These are phyloP conservation scores for Aphanomyces invadans DNA, from an alignment of 352 stramenopile species.

Conservation along the genomic window DNA sequence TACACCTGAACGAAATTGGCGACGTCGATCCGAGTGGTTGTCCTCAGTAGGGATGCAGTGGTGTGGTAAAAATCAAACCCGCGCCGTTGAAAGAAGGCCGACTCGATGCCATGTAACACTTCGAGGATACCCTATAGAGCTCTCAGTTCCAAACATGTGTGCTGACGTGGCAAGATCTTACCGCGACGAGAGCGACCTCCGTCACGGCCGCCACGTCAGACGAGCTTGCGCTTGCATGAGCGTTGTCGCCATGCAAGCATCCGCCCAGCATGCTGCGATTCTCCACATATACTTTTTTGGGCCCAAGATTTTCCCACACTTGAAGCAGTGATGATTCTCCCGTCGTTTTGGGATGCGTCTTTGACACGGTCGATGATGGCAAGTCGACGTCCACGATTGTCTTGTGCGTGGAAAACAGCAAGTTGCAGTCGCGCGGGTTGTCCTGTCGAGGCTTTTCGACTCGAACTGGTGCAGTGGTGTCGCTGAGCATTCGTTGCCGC, in stretches of 20 bases:
- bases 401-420: background rate
- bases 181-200: background rate
- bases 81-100: background rate
- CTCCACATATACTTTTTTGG: background rate
- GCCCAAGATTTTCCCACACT: conserved; percentile 18
- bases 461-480: too few relatives aligned
- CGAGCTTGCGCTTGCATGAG: background rate
- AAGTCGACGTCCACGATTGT: background rate
- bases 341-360: too few relatives aligned
- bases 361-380: background rate
- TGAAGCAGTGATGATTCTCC: background rate
- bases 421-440: background rate
- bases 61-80: background rate
- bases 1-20: background rate
- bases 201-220: too few relatives aligned
- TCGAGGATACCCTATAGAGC: background rate
- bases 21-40: background rate
- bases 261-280: background rate
- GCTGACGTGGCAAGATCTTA: background rate
- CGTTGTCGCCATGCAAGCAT: background rate
- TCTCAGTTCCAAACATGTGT: background rate
- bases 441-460: too few relatives aligned
- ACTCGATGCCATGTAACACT: conserved; percentile 4
- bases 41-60: background rate
- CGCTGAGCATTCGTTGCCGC: background rate